Evolutionary conservation across 2,329 filamentous ascomycete species (phyloP), one percentile per base, ranked within the genome.

Genomic region (Talaromyces rugulosus): DNA sequence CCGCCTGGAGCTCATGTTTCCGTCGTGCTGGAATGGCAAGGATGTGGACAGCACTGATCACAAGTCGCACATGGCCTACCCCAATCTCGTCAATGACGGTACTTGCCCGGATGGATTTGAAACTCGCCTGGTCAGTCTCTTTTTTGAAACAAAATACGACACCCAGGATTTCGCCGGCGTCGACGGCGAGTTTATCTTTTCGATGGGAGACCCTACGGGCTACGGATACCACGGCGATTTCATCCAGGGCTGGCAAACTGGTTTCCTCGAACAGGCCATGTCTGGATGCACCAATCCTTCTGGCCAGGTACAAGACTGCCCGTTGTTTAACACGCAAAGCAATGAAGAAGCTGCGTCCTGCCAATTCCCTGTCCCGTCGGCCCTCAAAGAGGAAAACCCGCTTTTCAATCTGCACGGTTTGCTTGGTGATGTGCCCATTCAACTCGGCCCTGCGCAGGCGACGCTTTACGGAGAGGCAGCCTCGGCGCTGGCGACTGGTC

Each of bases 71-170:
- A 84, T 96, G 64, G 89, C 89, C 4, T 97, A 92, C 74, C 91
- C 92, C 0, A 83, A 85, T 67, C 80, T 89, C 12, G 88, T 96
- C 69, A 90, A 91, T 78, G 85, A 86, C 66, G 92, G 93, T 34
- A 80, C 80, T 42, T 96, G 92, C 76, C 92, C 92, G 0, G 72
- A 84, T 1, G 87, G 82, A 8, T 92, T 86, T 71, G 83, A 87
- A 12, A 82, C 82, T 18, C 88, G 90, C 61, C 75, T 95, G 28
- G 87, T 89, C 2, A 88, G 88, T 64, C 82, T 97, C 55, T 89
- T 96, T 75, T 96, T 84, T 73, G 92, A 97, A 80, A 91, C 89
- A 36, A 96, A 96, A 74, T 96, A 87, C 85, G 80, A 88, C 71
- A 95, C 91, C 8, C 75, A 84, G 56, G 81, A 80, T 1, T 96